phyloP scores from a whole-genome alignment of 2,329 filamentous ascomycete species.

The Microsporum canis region DNA sequence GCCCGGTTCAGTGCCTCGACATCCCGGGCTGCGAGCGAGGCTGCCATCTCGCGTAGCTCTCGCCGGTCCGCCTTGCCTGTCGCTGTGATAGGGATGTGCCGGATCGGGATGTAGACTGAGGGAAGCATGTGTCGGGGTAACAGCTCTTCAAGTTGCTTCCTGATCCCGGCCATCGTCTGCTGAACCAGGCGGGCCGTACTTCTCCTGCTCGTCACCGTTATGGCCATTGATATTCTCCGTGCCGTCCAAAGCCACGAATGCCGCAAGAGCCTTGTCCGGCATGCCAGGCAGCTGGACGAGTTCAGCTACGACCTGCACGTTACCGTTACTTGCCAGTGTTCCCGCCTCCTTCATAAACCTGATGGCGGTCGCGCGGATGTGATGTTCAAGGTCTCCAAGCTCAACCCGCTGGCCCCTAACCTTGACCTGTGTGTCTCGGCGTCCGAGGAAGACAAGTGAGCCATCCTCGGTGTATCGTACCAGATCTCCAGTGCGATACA shows the following conservation, averaged over 20 bases:
- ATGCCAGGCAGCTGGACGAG: background rate
- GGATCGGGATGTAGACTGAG: background rate
- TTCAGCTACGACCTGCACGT: background rate
- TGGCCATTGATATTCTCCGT: background rate
- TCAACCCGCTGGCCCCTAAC: constrained; percentile 73
- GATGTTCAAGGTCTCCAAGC: constrained; percentile 57
- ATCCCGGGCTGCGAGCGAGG: background rate
- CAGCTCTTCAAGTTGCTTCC: constrained; percentile 12
- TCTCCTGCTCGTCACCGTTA: background rate
- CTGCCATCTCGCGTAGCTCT: constrained; percentile 2
- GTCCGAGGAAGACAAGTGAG: constrained; percentile 13
- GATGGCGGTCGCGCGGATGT: constrained; percentile 25
- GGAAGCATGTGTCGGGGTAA: constrained; percentile 23
- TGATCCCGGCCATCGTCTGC: constrained; percentile 4
- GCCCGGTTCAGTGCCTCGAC: background rate
- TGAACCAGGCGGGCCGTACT: background rate
- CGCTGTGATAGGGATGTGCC: background rate
- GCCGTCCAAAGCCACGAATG: background rate
- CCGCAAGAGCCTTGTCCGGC: background rate
- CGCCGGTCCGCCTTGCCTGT: background rate
- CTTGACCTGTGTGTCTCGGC: constrained; percentile 55
- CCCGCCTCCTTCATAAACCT: background rate
- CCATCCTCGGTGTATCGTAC: constrained; percentile 15
- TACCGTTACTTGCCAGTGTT: background rate
- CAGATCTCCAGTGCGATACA: constrained; percentile 19